Evolutionary conservation across 169 alveolate species (phyloP), one percentile per base, ranked within the genome.

Genomic region (Plasmodium sp.): DNA sequence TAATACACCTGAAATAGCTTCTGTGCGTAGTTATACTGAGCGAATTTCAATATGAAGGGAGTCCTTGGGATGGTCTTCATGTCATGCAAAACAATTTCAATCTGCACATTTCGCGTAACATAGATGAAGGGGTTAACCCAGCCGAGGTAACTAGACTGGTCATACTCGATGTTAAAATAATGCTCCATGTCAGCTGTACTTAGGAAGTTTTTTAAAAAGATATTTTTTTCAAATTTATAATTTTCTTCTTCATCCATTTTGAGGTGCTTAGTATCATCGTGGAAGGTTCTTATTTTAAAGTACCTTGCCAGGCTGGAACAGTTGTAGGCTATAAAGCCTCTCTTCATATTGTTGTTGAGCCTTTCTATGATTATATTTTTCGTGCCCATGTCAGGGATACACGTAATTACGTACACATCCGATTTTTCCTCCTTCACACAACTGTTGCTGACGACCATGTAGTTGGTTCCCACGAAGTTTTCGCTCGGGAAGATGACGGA

Each of bases 91-190:
- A 97, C 97, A 41, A 97, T 91, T 92, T 96, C 96, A 27, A 97
- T 92, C 79, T 93, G 97, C 27, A 96, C 94, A 71, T 96, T 92
- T 74, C 97, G 43, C 27, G 98, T 86, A 34, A 96, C 84, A 93
- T 95, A 95, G 43, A 96, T 90, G 92, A 96, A 97, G 14, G 98
- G 98, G 80, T 96, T 96, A 7, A 97, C 97, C 98, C 98, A 97
- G 6, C 98, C 98, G 71, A 96, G 96, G 82, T 95, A 96, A 45
- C 96, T 94, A 31, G 94, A 81, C 75, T 97, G 96, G 33, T 97
- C 97, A 77, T 96, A 96, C 16, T 85, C 84, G 39, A 95, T 93
- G 79, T 94, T 92, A 92, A 96, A 96, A 86, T 93, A 94, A 84
- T 92, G 92, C 41, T 90, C 94, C 41, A 93, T 83, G 77, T 86